Evolutionary conservation across 768 basidiomycete genomes (phyloP), one percentile per base, ranked within the genome.

Genomic region (Coprinopsis sp.): DNA sequence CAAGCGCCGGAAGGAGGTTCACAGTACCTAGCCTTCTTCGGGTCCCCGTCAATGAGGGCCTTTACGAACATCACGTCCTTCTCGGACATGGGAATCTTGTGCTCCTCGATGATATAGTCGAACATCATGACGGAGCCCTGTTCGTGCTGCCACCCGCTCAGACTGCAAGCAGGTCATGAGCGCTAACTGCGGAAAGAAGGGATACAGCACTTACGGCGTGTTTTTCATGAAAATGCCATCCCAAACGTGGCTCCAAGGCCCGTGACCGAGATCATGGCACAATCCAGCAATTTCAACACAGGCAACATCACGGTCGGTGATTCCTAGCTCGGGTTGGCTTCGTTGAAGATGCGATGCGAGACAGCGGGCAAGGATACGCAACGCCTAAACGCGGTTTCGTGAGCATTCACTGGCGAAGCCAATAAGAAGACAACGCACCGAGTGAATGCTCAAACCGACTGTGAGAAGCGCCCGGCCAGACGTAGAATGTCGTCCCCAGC

Each of bases 161-260:
- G 68, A 1, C 73, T 72, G 8, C 82, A 82, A 44, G n/a, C 34
- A 13, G 11, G 29, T 12, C 18, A 6, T 30, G 10, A 6, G 27
- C n/a, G 21, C 33, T 25, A 3, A 39, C 43, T 47, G 14, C 36
- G 33, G 12, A 22, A 37, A 21, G 23, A 30, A 33, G 19, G n/a
- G 8, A 29, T 25, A 4, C 18, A 27, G n/a, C n/a, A 71, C 78
- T 55, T 56, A 88, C 88, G 79, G 51, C 1, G 78, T 81, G 3
- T 55, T 47, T 1, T 87, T 87, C 42, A 92, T 88, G 61, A 88
- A 90, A 43, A 69, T 57, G 6, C 67, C 65, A 52, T 92, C 89
- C 83, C 86, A 92, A 6, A 91, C 82, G 60, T 92, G 90, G 49
- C 81, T 84, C 81, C 85, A 91, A 0, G 89, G 89, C 0, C 90